Base-by-base conservation (phyloP, 139 green algal genomes). In the Ulvella scutata region DNA sequence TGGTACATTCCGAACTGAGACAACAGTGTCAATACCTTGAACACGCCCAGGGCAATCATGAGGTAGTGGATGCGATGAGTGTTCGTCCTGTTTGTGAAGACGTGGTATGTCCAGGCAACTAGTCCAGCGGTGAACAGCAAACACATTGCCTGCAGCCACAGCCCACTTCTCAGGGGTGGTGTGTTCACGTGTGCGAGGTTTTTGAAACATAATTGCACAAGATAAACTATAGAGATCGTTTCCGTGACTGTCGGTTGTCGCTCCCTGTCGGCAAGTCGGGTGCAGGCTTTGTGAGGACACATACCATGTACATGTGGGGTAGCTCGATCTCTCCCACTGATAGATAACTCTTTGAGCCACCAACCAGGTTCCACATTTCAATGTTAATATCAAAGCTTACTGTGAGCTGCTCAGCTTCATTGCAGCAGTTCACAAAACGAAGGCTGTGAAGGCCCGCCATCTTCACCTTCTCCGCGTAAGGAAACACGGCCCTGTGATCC, bases 31-130 rank as follows among this genome's bases (percentile, higher is more conserved):
- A 97, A 82, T 1, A 90, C 80, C 78, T 97, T 97, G 76, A 94
- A 89, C n/a, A 85, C 67, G 10, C 93, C 84, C 43, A 98, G 87
- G 36, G 78, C 80, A 2, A 85, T 82, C 94, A 98, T 98, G 40
- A 98, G 84, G 67, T 87, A 86, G 81, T 98, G 94, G n/a, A 98
- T 90, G n/a, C 82, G 81, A 75, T 95, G 87, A 2, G 83, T 67
- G 28, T 87, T 61, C 72, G 76, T 26, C 43, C 84, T 79, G 59
- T 85, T 81, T 13, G 67, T 78, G 36, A 85, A 78, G 2, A 91
- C 60, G 26, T 38, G n/a, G 6, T 75, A 77, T 0, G 44, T 76
- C 94, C 94, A 98, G 4, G 87, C 72, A 3, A 40, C 80, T 0
- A 74, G 79, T 4, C 87, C 79, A 10, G 60, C 36, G 28, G 80